Evolutionary conservation across 352 stramenopile species (phyloP), one percentile per base, ranked within the genome.

Genomic region (Elongisporangium anandrum): DNA sequence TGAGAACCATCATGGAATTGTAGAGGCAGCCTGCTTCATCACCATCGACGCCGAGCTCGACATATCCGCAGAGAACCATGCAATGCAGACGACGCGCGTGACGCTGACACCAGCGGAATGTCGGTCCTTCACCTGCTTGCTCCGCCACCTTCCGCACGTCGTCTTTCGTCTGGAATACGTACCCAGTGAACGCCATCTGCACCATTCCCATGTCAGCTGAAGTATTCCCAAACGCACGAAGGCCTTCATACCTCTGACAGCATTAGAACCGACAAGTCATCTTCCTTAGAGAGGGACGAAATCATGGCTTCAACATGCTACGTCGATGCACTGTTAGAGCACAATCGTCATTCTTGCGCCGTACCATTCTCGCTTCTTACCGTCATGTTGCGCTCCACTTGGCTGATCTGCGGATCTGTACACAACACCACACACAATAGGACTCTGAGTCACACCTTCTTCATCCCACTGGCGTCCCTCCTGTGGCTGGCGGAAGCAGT

Each of bases 1-100:
- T 85, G 22, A 95, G 65, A 19, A 93, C 82, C 68, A 93, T 68
- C 79, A 93, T 87, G n/a, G 83, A 68, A 64, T 95, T 95, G 69
- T 83, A 95, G 13, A 95, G 59, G 9, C 65, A 22, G 4, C 57
- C 23, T 3, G 66, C 50, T 20, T 64, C 62, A 22, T 54, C 61
- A 48, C 20, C 29, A 0, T 34, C 20, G 2, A 48, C 10, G 15
- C 66, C 64, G 57, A 69, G 63, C 64, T 92, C 80, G 20, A 88
- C 75, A 62, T 92, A 93, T 41, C 81, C 82, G 53, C 81, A 91
- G 13, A 81, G 79, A 50, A 89, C 76, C 57, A 90, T 74, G 53
- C 79, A 92, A 12, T 70, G 53, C 34, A 95, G 61, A 2, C 76
- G 75, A n/a, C 60, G 61, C 16, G 85, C 85, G 54, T 95, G 77